Percentiles rank a stretch among this genome's conserved stretches.
phyloP scores from a whole-genome alignment of 179 eudicot species.

The Patellifolia procumbens region DNA sequence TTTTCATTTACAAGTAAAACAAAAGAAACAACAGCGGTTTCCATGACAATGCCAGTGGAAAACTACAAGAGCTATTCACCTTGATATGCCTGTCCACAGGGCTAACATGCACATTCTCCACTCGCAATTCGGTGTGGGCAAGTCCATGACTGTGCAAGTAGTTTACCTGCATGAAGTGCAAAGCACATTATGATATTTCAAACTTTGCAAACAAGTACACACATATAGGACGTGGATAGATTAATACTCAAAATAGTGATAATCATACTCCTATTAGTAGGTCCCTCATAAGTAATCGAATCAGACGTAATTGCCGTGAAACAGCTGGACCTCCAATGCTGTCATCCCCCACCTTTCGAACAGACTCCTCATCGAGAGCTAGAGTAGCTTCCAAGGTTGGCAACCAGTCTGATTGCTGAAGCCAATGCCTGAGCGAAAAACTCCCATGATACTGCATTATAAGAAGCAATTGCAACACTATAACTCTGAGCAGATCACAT shows the following conservation, averaged over 20 bases:
- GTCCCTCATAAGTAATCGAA: slow-evolving; percentile 92
- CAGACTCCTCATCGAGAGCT: slow-evolving; percentile 92
- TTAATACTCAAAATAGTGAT: slow-evolving; percentile 17
- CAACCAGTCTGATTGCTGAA: slow-evolving; percentile 96
- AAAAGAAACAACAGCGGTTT: not conserved
- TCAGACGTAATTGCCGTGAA: slow-evolving; percentile 81
- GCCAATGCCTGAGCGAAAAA: slow-evolving; percentile 92
- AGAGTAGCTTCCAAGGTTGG: slow-evolving; percentile 97
- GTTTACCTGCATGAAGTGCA: slow-evolving; percentile 61
- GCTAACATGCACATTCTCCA: slow-evolving; percentile 88
- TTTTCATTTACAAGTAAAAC: not conserved
- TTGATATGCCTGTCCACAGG: slow-evolving; percentile 92
- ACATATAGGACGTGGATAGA: slow-evolving; percentile 16
- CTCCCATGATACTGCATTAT: slow-evolving; percentile 87
- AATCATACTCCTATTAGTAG: slow-evolving; percentile 89
- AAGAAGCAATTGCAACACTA: not conserved
- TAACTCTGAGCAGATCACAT: not conserved
- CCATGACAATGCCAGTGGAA: not conserved
- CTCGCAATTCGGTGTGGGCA: slow-evolving; percentile 95
- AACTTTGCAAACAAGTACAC: not conserved
- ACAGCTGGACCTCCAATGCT: slow-evolving; percentile 95
- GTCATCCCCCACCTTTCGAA: slow-evolving; percentile 90
- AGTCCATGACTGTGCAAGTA: slow-evolving; percentile 98
- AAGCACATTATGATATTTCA: slow-evolving; percentile 4
- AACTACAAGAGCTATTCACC: slow-evolving; percentile 42